Conservation (phyloP, 495 filamentous ascomycete species). For the Mytilinidion resinicola region DNA sequence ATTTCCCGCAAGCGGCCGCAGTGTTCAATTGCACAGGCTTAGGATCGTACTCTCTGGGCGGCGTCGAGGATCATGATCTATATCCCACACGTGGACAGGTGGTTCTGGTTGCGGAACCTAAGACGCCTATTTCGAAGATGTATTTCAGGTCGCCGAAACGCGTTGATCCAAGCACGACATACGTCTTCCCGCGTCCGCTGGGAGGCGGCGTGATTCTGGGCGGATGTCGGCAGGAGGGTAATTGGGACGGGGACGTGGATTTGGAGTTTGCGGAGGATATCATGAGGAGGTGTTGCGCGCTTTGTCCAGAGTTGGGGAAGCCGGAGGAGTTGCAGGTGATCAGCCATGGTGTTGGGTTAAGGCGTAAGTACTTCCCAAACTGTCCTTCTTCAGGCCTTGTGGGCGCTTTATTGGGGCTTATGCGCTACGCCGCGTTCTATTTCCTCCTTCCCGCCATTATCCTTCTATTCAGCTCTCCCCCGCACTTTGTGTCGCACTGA, state of each 20-base stretch:
- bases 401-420: neutral
- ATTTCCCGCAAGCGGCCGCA: constrained; percentile 18
- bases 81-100: constrained; percentile 40
- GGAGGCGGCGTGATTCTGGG: constrained; percentile 27
- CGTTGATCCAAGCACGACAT: constrained; percentile 27
- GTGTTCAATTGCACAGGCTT: constrained; percentile 22
- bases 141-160: constrained; percentile 32
- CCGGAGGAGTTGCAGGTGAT: constrained; percentile 22
- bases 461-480: neutral
- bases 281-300: constrained; percentile 17
- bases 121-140: constrained; percentile 23
- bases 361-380: constrained; percentile 10
- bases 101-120: constrained; percentile 36
- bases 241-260: constrained; percentile 24
- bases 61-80: constrained; percentile 19
- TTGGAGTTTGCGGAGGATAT: constrained; percentile 24
- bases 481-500: neutral
- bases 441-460: neutral
- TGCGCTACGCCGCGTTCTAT: neutral
- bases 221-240: constrained; percentile 16
- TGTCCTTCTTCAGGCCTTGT: neutral
- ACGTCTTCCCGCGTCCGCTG: constrained; percentile 27
- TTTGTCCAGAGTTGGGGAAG: constrained; percentile 19
- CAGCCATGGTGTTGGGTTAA: constrained; percentile 22
- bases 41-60: constrained; percentile 19